Evolutionary conservation across 2,329 filamentous ascomycete species (phyloP).

Genomic region (Colletotrichum filicis): DNA sequence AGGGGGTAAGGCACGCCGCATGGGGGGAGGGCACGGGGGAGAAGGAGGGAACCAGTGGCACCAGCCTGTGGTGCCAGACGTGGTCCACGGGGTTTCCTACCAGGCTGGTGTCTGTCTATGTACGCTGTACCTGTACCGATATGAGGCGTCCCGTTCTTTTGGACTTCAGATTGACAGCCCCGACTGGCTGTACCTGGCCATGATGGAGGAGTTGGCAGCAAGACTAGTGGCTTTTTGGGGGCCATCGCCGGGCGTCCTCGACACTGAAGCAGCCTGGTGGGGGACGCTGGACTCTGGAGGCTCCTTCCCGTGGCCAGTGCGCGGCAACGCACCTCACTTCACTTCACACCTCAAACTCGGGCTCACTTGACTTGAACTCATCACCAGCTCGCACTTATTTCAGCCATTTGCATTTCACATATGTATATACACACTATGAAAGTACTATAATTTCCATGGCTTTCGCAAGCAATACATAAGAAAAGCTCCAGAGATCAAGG

Average conservation of each 20-base stretch:
- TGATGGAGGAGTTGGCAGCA: neutral
- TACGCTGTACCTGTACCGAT: neutral
- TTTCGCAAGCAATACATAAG: too few relatives aligned
- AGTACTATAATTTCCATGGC: too few relatives aligned
- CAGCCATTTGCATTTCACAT: neutral
- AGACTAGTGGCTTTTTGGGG: constrained; percentile 30
- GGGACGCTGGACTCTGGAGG: constrained; percentile 11
- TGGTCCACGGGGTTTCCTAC: too few relatives aligned
- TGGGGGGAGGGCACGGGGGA: neutral
- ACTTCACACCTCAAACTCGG: neutral
- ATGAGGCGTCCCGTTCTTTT: neutral
- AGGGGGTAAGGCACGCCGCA: neutral
- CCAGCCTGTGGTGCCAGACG: neutral
- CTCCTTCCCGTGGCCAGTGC: constrained; percentile 19
- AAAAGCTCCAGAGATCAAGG: neutral
- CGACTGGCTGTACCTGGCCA: constrained; percentile 4
- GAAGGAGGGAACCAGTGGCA: neutral
- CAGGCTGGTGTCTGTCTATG: too few relatives aligned
- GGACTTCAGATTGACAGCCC: neutral
- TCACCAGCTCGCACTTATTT: neutral
- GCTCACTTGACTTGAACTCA: neutral
- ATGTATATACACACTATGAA: too few relatives aligned
- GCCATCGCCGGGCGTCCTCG: constrained; percentile 30
- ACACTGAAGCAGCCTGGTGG: constrained; percentile 27
- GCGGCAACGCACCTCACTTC: neutral